phyloP scores from a whole-genome alignment of 768 basidiomycete genomes.

The Mycena capillaripes region DNA sequence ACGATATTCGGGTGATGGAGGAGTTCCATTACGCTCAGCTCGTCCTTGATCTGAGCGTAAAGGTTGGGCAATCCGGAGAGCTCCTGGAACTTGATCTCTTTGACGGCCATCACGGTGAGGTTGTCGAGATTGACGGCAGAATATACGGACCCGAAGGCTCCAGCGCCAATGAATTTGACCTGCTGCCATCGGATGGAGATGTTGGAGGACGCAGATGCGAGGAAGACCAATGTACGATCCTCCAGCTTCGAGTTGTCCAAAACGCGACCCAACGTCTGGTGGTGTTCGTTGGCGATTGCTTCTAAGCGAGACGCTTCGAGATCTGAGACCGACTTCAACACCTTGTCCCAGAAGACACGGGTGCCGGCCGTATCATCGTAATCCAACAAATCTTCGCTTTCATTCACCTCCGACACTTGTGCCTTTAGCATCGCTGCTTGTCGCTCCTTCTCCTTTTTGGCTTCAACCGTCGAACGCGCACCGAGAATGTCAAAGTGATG shows the following conservation, averaged over 20 bases:
- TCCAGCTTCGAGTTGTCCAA: slow-evolving; percentile 94
- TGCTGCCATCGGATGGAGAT: slow-evolving; percentile 99
- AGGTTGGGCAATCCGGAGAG: slow-evolving; percentile 89
- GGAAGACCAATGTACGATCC: slow-evolving; percentile 93
- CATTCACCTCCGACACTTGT: slow-evolving; percentile 64
- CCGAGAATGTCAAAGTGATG: slow-evolving; percentile 98
- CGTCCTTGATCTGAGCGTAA: slow-evolving; percentile 94
- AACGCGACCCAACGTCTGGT: slow-evolving; percentile 87
- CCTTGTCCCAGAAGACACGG: slow-evolving; percentile 83
- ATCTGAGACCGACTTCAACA: slow-evolving; percentile 67
- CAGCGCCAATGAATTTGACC: slow-evolving; percentile 97
- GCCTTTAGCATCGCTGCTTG: slow-evolving; percentile 73
- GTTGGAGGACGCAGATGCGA: slow-evolving; percentile 96
- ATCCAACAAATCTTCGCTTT: slow-evolving; percentile 66
- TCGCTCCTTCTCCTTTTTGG: slow-evolving; percentile 90
- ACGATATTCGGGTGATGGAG: slow-evolving; percentile 97
- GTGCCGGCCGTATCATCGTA: slow-evolving; percentile 66
- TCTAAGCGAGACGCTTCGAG: slow-evolving; percentile 75
- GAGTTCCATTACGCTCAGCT: slow-evolving; percentile 98
- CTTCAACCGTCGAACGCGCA: slow-evolving; percentile 89
- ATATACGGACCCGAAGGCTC: slow-evolving; percentile 99
- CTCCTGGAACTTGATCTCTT: slow-evolving; percentile 98
- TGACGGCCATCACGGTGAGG: slow-evolving; percentile 97
- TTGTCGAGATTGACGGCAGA: slow-evolving; percentile 96
- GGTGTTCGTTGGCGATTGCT: slow-evolving; percentile 72